Conservation (phyloP, 2,329 filamentous ascomycete species). For the Madurella fahalii region DNA sequence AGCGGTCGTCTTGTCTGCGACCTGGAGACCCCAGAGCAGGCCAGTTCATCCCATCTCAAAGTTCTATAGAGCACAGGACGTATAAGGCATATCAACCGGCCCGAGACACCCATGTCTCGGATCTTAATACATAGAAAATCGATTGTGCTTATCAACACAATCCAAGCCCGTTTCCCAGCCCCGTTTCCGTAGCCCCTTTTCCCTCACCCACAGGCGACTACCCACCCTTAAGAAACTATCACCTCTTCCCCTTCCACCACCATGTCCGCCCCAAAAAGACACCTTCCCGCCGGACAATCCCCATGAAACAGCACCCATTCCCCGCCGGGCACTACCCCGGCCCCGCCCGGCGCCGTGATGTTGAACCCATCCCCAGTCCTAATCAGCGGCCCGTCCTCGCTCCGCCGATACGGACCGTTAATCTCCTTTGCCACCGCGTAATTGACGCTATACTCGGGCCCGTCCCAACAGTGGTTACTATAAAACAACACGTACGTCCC, state of each 20-base stretch:
- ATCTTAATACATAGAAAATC: too few relatives aligned
- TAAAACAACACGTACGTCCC: conserved; percentile 58
- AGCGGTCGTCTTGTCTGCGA: too few relatives aligned
- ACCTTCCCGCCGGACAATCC: conserved; percentile 21
- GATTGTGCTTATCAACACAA: too few relatives aligned
- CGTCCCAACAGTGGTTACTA: conserved; percentile 56
- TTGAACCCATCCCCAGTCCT: conserved; percentile 36
- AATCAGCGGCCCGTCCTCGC: conserved; percentile 29
- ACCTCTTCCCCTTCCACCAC: conserved; percentile 1
- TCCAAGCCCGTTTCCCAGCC: background rate
- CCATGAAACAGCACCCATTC: conserved; percentile 23
- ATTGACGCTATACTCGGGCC: conserved; percentile 53
- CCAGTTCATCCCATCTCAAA: too few relatives aligned
- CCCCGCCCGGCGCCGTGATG: conserved; percentile 38
- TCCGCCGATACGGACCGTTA: conserved; percentile 37
- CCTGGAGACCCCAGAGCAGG: too few relatives aligned
- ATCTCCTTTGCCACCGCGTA: conserved; percentile 48
- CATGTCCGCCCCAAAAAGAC: conserved; percentile 20
- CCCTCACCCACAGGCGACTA: background rate
- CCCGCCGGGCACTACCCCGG: conserved; percentile 12
- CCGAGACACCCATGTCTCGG: too few relatives aligned
- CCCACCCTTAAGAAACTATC: background rate
- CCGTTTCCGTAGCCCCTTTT: background rate
- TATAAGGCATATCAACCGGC: too few relatives aligned
- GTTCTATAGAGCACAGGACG: too few relatives aligned